These are phyloP conservation scores for Discostella stelligeroides DNA, from an alignment of 108 stramenopile species.

Conservation along the genomic window DNA sequence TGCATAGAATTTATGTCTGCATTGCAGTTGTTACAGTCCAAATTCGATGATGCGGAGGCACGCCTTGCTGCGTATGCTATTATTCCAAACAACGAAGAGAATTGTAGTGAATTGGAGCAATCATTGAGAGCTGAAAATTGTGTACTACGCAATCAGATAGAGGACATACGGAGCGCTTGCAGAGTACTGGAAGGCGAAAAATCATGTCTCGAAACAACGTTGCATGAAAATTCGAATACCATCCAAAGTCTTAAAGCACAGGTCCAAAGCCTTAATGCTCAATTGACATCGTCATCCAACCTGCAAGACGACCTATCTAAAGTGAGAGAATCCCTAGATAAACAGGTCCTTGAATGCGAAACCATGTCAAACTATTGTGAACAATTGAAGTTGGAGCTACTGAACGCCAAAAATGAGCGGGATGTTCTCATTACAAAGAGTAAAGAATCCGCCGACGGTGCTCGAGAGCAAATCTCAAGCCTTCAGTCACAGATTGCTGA, in stretches of 20 bases:
- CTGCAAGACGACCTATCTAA: constrained; percentile 20
- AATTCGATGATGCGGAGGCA: constrained; percentile 16
- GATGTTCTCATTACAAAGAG: constrained; percentile 5
- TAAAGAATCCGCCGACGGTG: constrained; percentile 4
- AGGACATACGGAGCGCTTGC: constrained; percentile 15
- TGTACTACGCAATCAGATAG: constrained; percentile 17
- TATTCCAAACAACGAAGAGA: not conserved
- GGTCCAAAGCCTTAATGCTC: constrained; percentile 18
- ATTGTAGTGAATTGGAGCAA: constrained; percentile 8
- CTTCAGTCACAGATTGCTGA: constrained; percentile 35
- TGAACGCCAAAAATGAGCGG: constrained; percentile 11
- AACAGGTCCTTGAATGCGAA: constrained; percentile 32
- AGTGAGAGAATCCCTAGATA: constrained; percentile 16
- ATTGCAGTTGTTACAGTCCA: not conserved
- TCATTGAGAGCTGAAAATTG: constrained; percentile 27
- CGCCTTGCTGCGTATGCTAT: constrained; percentile 1
- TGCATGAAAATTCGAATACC: constrained; percentile 14
- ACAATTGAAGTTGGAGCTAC: constrained; percentile 28
- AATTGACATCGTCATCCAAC: constrained; percentile 11
- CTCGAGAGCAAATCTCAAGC: constrained; percentile 32
- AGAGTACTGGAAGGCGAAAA: constrained; percentile 20
- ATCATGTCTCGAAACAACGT: constrained; percentile 22
- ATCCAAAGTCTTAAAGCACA: constrained; percentile 22
- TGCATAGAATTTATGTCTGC: not conserved
- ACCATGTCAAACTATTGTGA: not conserved